Percentiles rank a stretch among this genome's conserved stretches.
Conservation (phyloP, 2,329 filamentous ascomycete genomes). For the Colletotrichum sp. region DNA sequence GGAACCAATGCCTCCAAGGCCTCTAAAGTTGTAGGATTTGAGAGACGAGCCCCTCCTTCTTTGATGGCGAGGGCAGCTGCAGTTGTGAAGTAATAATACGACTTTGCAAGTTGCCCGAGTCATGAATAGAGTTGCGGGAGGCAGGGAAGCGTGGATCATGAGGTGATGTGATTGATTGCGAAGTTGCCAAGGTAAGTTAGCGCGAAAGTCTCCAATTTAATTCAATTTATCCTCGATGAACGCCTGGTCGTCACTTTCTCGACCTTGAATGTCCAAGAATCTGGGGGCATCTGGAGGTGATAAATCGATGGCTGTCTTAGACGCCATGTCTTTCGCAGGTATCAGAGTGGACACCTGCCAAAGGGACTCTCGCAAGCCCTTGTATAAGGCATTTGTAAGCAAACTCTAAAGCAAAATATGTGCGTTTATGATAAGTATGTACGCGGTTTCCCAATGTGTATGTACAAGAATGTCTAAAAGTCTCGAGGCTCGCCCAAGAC, state of each 20-base stretch:
- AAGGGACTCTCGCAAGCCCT: not conserved
- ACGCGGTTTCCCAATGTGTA: not conserved
- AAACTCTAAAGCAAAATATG: not conserved
- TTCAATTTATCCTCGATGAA: not conserved
- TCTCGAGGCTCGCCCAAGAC: not conserved
- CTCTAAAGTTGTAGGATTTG: rapidly evolving
- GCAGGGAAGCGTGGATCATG: not conserved
- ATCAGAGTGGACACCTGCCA: rapidly evolving
- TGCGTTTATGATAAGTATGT: not conserved
- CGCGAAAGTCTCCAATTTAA: not conserved
- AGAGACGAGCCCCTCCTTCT: no score
- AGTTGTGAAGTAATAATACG: not conserved
- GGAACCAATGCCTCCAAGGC: no score
- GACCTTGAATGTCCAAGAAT: not conserved
- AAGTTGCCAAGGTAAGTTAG: not conserved
- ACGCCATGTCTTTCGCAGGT: rapidly evolving
- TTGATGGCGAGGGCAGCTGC: not conserved
- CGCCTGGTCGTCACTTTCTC: not conserved
- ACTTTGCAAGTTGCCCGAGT: not conserved
- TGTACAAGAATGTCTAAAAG: slow-evolving; percentile 3
- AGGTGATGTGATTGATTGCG: not conserved
- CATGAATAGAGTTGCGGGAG: not conserved
- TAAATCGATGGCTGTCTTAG: rapidly evolving
- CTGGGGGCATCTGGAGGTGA: not conserved
- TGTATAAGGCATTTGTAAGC: not conserved